Conservation (phyloP, 768 basidiomycete genomes). For the Lyophyllum decastes region DNA sequence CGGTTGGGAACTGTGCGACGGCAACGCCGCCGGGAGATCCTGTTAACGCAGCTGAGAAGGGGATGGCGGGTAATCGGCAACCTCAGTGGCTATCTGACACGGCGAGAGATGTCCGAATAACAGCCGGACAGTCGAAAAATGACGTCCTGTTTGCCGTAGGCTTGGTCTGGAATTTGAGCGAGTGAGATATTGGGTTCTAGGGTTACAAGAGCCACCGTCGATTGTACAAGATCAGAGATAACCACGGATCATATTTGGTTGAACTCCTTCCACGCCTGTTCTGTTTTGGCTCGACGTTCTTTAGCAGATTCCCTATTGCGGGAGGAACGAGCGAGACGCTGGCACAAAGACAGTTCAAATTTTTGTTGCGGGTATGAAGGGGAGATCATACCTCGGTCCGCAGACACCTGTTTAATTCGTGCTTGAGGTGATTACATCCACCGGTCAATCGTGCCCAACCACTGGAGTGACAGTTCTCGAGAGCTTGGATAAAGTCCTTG, state of each 20-base stretch:
- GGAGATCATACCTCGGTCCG: conserved; percentile 59
- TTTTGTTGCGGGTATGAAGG: background rate
- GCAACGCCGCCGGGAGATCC: background rate
- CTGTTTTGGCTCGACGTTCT: conserved; percentile 52
- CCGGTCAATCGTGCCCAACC: conserved; percentile 69
- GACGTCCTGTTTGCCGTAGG: background rate
- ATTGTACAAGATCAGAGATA: background rate
- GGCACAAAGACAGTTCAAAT: background rate
- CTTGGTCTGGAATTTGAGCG: background rate
- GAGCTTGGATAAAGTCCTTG: conserved; percentile 75
- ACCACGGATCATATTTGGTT: conserved; percentile 32
- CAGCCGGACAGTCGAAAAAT: background rate
- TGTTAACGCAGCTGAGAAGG: background rate
- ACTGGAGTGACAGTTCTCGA: conserved; percentile 67
- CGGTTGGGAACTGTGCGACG: conserved; percentile 1
- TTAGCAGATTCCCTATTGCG: conserved; percentile 65
- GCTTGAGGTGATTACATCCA: conserved; percentile 68
- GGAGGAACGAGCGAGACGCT: conserved; percentile 62
- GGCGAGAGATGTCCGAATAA: background rate
- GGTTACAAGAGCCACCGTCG: background rate
- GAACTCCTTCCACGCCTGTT: conserved; percentile 64
- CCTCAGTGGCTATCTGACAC: background rate
- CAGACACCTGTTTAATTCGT: conserved; percentile 69
- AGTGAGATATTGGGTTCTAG: conserved; percentile 1
- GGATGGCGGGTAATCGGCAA: background rate